A percentile compares a stretch with the other conserved stretches of the same genome.
Evolutionary conservation across 305 asterid species (phyloP).

Genomic region (Euphrasia arctica): DNA sequence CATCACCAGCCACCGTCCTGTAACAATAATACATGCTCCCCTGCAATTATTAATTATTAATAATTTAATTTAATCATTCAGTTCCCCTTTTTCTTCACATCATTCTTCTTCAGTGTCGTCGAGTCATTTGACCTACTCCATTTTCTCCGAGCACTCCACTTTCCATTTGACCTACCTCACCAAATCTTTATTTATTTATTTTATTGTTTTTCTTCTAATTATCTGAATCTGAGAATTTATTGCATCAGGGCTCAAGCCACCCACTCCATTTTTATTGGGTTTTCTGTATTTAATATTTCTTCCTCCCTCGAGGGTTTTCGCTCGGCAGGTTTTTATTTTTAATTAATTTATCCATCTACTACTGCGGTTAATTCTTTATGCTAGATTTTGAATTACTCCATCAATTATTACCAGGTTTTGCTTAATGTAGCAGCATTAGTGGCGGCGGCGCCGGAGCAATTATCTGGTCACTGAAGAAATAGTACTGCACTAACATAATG

Average conservation of each 20-base stretch:
- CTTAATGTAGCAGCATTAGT: not conserved
- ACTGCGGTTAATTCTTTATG: no score
- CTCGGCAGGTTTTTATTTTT: not conserved
- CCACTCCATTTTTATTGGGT: conserved; percentile 25
- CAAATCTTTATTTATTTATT: no score
- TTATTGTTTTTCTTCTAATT: no score
- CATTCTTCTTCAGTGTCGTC: no score
- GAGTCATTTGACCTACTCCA: no score
- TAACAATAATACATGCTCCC: no score
- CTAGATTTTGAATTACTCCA: not conserved
- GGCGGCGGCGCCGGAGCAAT: conserved; percentile 16
- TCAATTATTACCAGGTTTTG: not conserved
- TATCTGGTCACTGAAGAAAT: not conserved
- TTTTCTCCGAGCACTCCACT: no score
- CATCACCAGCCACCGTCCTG: no score
- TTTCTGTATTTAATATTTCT: conserved; percentile 22
- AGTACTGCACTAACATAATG: conserved; percentile 12
- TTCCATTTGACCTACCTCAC: no score
- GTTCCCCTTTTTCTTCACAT: no score
- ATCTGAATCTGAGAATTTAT: conserved; percentile 28
- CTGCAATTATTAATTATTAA: no score
- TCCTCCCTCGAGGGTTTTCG: not conserved
- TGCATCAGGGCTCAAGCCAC: conserved; percentile 21
- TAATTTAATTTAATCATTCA: no score
- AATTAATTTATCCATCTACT: not conserved